These are phyloP conservation scores for Globisporangium uncinulatum DNA, from an alignment of 352 stramenopile species.

Conservation along the genomic window DNA sequence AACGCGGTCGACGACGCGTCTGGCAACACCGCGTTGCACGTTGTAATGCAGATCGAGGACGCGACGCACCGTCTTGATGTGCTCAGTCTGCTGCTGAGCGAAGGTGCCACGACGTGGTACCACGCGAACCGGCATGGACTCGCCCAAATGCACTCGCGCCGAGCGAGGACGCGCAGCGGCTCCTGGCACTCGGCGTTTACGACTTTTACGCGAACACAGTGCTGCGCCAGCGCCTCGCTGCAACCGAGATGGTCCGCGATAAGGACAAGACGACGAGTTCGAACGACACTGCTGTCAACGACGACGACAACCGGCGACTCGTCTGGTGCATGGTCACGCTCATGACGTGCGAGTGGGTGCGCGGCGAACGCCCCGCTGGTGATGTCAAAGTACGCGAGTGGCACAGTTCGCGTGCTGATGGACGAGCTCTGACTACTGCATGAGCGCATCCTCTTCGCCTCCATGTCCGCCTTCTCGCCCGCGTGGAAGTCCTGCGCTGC, in stretches of 20 bases:
- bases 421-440: constrained; percentile 63
- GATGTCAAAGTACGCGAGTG: constrained; percentile 39
- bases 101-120: constrained; percentile 41
- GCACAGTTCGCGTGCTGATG: constrained; percentile 45
- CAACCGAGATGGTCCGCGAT: not conserved
- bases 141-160: constrained; percentile 40
- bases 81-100: constrained; percentile 40
- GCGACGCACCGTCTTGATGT: constrained; percentile 38
- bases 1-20: constrained; percentile 44
- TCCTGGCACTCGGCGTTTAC: constrained; percentile 50
- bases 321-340: constrained; percentile 51
- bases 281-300: not conserved
- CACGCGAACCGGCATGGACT: constrained; percentile 48
- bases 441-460: constrained; percentile 40
- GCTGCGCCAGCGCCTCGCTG: not conserved
- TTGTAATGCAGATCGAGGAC: constrained; percentile 49
- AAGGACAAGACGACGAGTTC: not conserved
- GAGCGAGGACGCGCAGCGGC: constrained; percentile 17
- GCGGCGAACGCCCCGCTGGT: constrained; percentile 22
- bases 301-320: constrained; percentile 18
- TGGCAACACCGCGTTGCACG: constrained; percentile 55
- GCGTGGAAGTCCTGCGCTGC: constrained; percentile 25
- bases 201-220: constrained; percentile 25
- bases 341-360: constrained; percentile 46
- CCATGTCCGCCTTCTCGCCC: constrained; percentile 35